Base-by-base conservation (phyloP, 768 basidiomycete genomes). In the Dendrothele bispora region DNA sequence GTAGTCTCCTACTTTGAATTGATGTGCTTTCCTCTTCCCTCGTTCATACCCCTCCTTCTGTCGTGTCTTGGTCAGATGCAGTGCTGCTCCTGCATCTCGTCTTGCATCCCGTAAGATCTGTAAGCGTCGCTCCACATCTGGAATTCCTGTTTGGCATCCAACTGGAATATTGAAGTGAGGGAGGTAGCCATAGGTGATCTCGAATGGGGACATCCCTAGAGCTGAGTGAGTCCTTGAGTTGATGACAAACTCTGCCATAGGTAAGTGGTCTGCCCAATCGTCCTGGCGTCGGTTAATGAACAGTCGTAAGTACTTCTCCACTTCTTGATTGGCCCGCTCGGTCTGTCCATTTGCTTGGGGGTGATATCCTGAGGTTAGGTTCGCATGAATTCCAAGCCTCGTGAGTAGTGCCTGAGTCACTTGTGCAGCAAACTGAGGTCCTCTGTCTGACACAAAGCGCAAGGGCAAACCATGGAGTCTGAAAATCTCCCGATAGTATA, bases 191-290 rank as follows among this genome's bases (percentile, higher is more conserved):
- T n/a, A n/a, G n/a, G n/a, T n/a, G n/a, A n/a, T n/a, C n/a, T n/a
- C n/a, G n/a, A n/a, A n/a, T n/a, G n/a, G n/a, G n/a, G 30, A 32
- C 30, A 32, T 32, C 30, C 10, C 30, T 10, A 32, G 30, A n/a
- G 36, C 36, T 6, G 36, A 37, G 36, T 37, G 36, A 17, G 36
- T 37, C 7, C 36, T 17, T n/a, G 36, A 37, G 36, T 37, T 37
- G 21, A 37, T 37, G 36, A 37, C 36, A 34, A 70, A 71, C 32
- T 71, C 61, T 0, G 66, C 58, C 12, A 59, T 55, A n/a, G 61
- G 52, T 1, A 71, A 43, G 43, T 57, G 60, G 7, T 62, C 49
- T 0, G 59, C 51, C 69, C 68, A 72, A 32, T 71, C 53, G 30
- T 58, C 53, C 46, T 67, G 64, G 18, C 54, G 45, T 27, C 60